phyloP scores from a whole-genome alignment of 768 basidiomycete genomes.

The Boletus huronensis region DNA sequence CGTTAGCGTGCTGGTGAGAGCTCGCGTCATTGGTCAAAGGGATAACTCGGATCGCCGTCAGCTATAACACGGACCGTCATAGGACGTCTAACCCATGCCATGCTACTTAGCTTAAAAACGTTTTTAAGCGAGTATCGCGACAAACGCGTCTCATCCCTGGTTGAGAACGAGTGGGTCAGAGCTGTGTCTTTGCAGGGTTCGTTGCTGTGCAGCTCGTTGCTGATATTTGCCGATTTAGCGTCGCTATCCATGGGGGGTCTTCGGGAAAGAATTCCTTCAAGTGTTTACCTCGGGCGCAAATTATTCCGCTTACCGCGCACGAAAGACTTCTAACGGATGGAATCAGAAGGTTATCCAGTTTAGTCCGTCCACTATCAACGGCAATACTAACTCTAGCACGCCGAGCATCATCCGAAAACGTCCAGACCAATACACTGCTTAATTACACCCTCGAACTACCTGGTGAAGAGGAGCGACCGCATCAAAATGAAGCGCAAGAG shows the following conservation, averaged over 20 bases:
- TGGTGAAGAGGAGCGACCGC: slow-evolving; percentile 1
- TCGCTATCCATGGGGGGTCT: slow-evolving; percentile 7
- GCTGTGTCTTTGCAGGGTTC: slow-evolving; percentile 15
- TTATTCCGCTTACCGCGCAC: slow-evolving; percentile 3
- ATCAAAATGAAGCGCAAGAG: slow-evolving; percentile 10
- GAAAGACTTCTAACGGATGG: slow-evolving; percentile 12
- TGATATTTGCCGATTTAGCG: slow-evolving; percentile 8
- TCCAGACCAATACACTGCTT: slow-evolving; percentile 8
- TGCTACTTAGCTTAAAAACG: slow-evolving; percentile 14
- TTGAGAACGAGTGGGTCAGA: slow-evolving; percentile 15
- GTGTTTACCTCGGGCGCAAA: neutral
- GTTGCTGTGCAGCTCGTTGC: slow-evolving; percentile 15
- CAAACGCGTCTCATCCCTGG: slow-evolving; percentile 6
- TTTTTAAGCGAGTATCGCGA: slow-evolving; percentile 16
- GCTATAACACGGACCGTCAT: slow-evolving; percentile 12
- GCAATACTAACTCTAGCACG: slow-evolving; percentile 1
- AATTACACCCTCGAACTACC: slow-evolving; percentile 1
- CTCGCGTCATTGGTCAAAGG: slow-evolving; percentile 11
- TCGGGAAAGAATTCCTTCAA: slow-evolving; percentile 13
- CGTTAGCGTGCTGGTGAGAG: slow-evolving; percentile 16
- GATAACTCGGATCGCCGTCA: slow-evolving; percentile 15
- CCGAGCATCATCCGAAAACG: slow-evolving; percentile 1
- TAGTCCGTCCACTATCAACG: neutral
- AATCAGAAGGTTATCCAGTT: slow-evolving; percentile 11
- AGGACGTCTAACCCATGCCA: slow-evolving; percentile 12